Percentiles rank a stretch among this genome's conserved stretches.
Conservation (phyloP, 2,329 filamentous ascomycete species). For the Mollisia scopiformis region DNA sequence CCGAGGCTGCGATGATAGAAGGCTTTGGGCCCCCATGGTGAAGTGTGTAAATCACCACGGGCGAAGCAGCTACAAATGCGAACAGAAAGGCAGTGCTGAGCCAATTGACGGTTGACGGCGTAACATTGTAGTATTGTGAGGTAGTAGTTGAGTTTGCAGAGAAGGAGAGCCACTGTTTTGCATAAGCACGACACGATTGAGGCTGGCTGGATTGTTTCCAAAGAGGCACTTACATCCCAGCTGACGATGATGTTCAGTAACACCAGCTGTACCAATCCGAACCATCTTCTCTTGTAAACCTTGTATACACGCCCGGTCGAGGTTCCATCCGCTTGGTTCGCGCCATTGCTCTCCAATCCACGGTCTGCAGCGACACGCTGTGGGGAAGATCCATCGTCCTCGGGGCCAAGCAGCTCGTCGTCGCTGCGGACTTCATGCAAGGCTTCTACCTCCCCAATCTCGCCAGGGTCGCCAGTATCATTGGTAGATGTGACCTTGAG, state of each 20-base stretch:
- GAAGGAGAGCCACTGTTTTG: slow-evolving; percentile 84
- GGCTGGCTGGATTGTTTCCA: slow-evolving; percentile 5
- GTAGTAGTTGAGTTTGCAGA: slow-evolving; percentile 78
- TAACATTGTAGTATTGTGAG: slow-evolving; percentile 75
- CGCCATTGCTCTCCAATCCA: slow-evolving; percentile 5
- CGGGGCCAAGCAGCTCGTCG: slow-evolving; percentile 33
- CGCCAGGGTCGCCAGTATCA: slow-evolving; percentile 10
- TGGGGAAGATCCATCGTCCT: slow-evolving; percentile 16
- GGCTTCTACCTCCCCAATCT: slow-evolving; percentile 26
- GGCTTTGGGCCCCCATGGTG: slow-evolving; percentile 76
- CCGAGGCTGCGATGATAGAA: slow-evolving; percentile 73
- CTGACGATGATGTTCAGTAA: slow-evolving; percentile 91
- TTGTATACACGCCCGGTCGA: slow-evolving; percentile 40
- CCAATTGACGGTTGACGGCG: slow-evolving; percentile 86
- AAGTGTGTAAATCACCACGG: slow-evolving; percentile 75
- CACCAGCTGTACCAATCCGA: slow-evolving; percentile 81
- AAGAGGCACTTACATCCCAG: slow-evolving; percentile 77
- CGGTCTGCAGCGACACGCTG: neutral
- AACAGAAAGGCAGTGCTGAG: slow-evolving; percentile 87
- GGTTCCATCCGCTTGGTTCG: slow-evolving; percentile 2
- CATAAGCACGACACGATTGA: slow-evolving; percentile 9
- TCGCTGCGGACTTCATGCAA: slow-evolving; percentile 34
- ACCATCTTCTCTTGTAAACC: slow-evolving; percentile 86
- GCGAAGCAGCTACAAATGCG: slow-evolving; percentile 74
- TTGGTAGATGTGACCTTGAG: slow-evolving; percentile 24